A percentile compares a stretch with the other conserved stretches of the same genome.
These are phyloP conservation scores for Wickerhamomyces mucosus DNA, from an alignment of 805 yeast species.

Conservation along the genomic window DNA sequence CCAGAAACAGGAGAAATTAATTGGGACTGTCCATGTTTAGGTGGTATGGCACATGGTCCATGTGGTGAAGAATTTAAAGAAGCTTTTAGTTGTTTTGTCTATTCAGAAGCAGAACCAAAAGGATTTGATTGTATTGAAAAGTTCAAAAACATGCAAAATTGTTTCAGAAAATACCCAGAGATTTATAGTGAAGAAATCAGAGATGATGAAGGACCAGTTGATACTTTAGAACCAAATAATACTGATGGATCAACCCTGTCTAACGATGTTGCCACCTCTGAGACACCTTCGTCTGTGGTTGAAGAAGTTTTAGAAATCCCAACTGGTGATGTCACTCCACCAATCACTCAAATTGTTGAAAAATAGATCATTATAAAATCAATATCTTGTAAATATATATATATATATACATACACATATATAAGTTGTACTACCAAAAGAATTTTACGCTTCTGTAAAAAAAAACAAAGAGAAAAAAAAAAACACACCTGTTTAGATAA, in stretches of 20 bases:
- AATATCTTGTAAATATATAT: background rate
- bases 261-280: too few species aligned
- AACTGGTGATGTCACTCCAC: conserved; percentile 8
- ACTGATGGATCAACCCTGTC: conserved; percentile 9
- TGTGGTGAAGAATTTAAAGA: conserved; percentile 94
- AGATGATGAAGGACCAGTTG: conserved; percentile 53
- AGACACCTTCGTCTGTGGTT: conserved; percentile 1
- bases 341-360: background rate
- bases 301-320: conserved; percentile 6
- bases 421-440: too few species aligned
- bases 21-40: conserved; percentile 99
- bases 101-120: conserved; percentile 90
- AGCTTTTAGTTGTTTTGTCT: conserved; percentile 92
- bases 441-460: too few species aligned
- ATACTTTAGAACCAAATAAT: conserved; percentile 13
- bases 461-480: too few species aligned
- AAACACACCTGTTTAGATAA: too few species aligned
- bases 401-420: too few species aligned
- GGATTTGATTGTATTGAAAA: conserved; percentile 91
- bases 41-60: conserved; percentile 98
- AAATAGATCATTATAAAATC: background rate
- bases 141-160: conserved; percentile 85
- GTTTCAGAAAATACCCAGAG: conserved; percentile 90
- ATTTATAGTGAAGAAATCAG: conserved; percentile 85
- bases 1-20: conserved; percentile 98